Evolutionary conservation across 305 asterid species (phyloP).

Genomic region (Stenogyne calaminthoides): DNA sequence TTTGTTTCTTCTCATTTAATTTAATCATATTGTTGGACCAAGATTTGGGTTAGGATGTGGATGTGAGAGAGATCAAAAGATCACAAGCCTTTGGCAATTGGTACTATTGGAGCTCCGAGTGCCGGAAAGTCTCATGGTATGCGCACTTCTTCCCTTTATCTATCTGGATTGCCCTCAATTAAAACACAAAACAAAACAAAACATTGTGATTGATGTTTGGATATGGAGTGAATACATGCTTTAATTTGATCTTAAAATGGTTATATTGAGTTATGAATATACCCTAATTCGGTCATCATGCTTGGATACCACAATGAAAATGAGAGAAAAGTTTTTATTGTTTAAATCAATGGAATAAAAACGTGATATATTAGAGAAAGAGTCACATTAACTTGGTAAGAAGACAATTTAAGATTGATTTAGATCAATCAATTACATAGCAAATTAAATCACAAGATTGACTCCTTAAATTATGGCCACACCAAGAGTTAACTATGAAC

Average conservation of each 20-base stretch:
- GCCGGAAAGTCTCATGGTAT: conserved; percentile 94
- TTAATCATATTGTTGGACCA: conserved; percentile 46
- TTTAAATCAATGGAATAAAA: too few species aligned
- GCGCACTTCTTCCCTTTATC: not conserved
- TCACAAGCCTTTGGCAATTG: conserved; percentile 88
- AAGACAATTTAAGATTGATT: too few species aligned
- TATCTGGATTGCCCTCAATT: not conserved
- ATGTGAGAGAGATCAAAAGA: conserved; percentile 61
- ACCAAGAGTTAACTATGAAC: too few species aligned
- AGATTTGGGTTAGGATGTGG: conserved; percentile 44
- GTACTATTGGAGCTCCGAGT: conserved; percentile 93
- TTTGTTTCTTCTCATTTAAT: too few species aligned
- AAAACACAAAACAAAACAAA: not conserved
- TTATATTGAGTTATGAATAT: not conserved
- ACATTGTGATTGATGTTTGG: not conserved
- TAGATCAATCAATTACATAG: too few species aligned
- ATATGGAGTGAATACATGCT: not conserved
- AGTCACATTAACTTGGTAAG: too few species aligned
- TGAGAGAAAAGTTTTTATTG: too few species aligned
- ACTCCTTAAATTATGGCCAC: too few species aligned
- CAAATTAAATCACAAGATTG: too few species aligned
- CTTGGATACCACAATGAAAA: too few species aligned
- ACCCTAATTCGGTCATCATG: conserved; percentile 15
- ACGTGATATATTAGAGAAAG: too few species aligned
- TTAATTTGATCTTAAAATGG: not conserved